Evolutionary conservation across 352 stramenopile species (phyloP).

Genomic region (Phytophthora citrophthora): DNA sequence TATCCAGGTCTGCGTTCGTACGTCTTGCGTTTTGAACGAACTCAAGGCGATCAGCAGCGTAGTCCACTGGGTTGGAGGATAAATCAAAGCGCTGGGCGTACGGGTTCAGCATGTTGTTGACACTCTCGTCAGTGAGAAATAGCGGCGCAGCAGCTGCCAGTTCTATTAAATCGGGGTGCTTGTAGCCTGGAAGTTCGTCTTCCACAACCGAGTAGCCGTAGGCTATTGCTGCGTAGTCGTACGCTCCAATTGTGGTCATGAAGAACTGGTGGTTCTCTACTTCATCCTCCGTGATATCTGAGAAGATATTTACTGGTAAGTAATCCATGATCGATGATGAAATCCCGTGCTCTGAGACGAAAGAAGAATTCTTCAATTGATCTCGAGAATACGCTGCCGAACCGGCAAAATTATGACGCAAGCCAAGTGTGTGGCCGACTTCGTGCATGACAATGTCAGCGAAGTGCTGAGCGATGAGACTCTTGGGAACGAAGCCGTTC

Average conservation of each 20-base stretch:
- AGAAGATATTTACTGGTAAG: slow-evolving; percentile 81
- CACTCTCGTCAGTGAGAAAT: slow-evolving; percentile 73
- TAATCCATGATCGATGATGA: slow-evolving; percentile 90
- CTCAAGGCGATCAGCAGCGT: slow-evolving; percentile 54
- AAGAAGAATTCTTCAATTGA: slow-evolving; percentile 62
- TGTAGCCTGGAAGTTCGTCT: slow-evolving; percentile 58
- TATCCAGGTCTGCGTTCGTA: slow-evolving; percentile 28
- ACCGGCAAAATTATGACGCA: slow-evolving; percentile 89
- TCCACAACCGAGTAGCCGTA: slow-evolving; percentile 75
- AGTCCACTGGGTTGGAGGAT: slow-evolving; percentile 64
- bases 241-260: slow-evolving; percentile 68
- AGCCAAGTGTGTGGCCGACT: slow-evolving; percentile 86
- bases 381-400: slow-evolving; percentile 55
- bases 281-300: slow-evolving; percentile 53
- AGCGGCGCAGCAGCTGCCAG: slow-evolving; percentile 54
- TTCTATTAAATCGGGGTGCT: slow-evolving; percentile 40
- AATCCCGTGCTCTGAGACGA: slow-evolving; percentile 56
- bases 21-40: slow-evolving; percentile 56
- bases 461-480: slow-evolving; percentile 72
- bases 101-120: slow-evolving; percentile 48
- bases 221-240: slow-evolving; percentile 85
- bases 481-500: slow-evolving; percentile 50
- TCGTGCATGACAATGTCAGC: slow-evolving; percentile 88
- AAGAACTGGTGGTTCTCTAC: slow-evolving; percentile 64
- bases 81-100: slow-evolving; percentile 66